Evolutionary conservation across 2,329 filamentous ascomycete genomes (phyloP).

Genomic region (Neopestalotiopsis rosae): DNA sequence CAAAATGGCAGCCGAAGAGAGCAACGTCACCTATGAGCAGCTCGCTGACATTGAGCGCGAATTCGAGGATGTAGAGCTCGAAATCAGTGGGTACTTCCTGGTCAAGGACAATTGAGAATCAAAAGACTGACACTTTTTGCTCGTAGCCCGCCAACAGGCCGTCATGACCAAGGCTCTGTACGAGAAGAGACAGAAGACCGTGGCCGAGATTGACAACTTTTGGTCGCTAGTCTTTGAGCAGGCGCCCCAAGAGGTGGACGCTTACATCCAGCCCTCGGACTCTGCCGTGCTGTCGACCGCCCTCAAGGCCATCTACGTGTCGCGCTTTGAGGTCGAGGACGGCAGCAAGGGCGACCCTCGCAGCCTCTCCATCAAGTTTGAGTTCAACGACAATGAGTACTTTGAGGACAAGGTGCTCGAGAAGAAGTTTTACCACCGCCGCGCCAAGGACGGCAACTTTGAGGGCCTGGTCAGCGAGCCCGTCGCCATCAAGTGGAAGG

Average conservation of each 20-base stretch:
- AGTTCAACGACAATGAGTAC: conserved; percentile 81
- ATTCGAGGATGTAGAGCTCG: conserved; percentile 81
- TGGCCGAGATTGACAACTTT: conserved; percentile 82
- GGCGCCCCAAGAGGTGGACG: conserved; percentile 83
- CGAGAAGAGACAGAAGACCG: conserved; percentile 73
- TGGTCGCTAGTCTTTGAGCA: conserved; percentile 95
- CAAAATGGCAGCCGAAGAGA: conserved; percentile 13
- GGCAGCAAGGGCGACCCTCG: conserved; percentile 75
- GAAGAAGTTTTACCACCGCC: conserved; percentile 91
- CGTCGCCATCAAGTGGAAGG: conserved; percentile 87
- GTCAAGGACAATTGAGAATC: not conserved
- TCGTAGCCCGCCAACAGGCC: conserved; percentile 74
- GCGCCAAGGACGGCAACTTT: conserved; percentile 66
- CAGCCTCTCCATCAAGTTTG: conserved; percentile 77
- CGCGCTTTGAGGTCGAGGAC: conserved; percentile 77
- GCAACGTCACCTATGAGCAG: conserved; percentile 70
- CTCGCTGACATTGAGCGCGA: conserved; percentile 81
- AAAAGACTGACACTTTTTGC: conserved; percentile 19
- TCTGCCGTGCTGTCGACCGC: conserved; percentile 71
- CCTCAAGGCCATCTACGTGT: conserved; percentile 73
- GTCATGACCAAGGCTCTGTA: conserved; percentile 74
- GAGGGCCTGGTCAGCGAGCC: conserved; percentile 85
- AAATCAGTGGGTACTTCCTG: conserved; percentile 71
- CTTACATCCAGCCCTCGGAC: conserved; percentile 85
- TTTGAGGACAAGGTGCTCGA: conserved; percentile 80